Evolutionary conservation across 106 monocot genomes (phyloP), one percentile per base, ranked within the genome.

Genomic region (Ottelia alismoides): DNA sequence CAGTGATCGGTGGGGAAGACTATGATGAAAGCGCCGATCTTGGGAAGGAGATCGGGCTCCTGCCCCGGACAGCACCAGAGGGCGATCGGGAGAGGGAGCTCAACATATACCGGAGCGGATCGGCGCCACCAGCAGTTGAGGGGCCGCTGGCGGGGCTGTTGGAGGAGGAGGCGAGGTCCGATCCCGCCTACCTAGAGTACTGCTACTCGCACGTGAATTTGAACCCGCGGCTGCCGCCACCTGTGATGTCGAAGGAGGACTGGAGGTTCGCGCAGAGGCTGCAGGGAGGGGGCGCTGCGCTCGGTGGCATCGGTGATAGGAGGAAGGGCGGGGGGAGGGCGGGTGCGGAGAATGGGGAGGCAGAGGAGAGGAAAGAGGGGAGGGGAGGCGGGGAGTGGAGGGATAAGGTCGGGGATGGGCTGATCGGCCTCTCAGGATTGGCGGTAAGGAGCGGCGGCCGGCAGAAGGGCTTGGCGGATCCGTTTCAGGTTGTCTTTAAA

Each of bases 61-160:
- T 72, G 3, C 56, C 76, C 12, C 25, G 76, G 2, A 73, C 69
- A 50, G 76, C 65, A 52, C 35, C 76, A 50, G 67, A 56, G 21
- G 56, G 49, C 46, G 70, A 79, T 55, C 45, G 74, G 16, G 79
- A 79, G 55, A 52, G 70, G 29, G 75, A 75, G 49, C 70, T 81
- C 17, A 75, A 55, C 55, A 45, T 71, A 23, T 77, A 63, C 43
- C 35, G 77, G 54, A 77, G 77, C 44, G 77, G 74, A 23, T 82
- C 82, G 3, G 82, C 82, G 31, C 77, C 82, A 1, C 73, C 82
- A 6, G 74, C 82, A 12, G 68, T 82, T 19, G 82, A 82, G 54
- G 82, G 82, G 3, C 77, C 82, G 0, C 70, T 77, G 5, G 54
- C 56, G 53, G 82, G 77, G 16, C 51, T 65, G 31, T 56, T 68